Percentiles rank a stretch among this genome's conserved stretches.
Evolutionary conservation across 495 filamentous ascomycete species (phyloP).

Genomic region (Tuber borchii): DNA sequence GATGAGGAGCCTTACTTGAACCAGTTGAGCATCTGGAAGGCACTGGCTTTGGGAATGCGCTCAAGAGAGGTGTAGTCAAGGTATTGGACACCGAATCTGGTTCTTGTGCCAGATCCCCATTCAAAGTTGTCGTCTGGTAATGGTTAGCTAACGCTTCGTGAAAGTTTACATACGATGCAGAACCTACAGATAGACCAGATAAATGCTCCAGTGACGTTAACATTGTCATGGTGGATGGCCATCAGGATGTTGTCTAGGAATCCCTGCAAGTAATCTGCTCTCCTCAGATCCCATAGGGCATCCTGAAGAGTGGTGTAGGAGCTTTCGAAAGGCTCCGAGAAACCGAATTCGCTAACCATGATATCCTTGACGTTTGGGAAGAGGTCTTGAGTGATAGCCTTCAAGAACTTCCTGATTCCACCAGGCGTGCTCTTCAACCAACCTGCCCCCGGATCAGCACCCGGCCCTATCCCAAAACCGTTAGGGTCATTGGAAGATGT

Average conservation of each 20-base stretch:
- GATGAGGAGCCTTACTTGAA: constrained; percentile 37
- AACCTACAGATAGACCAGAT: constrained; percentile 45
- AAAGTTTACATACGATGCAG: not conserved
- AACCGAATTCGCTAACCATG: constrained; percentile 48
- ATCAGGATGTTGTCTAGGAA: constrained; percentile 46
- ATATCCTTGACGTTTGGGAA: constrained; percentile 45
- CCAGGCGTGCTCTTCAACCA: constrained; percentile 46
- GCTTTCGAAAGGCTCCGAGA: constrained; percentile 47
- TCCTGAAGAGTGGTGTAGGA: constrained; percentile 40
- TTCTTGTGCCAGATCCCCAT: constrained; percentile 43
- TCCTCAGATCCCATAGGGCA: constrained; percentile 44
- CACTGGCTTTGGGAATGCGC: constrained; percentile 45
- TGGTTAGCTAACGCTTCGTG: constrained; percentile 13
- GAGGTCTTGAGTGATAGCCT: constrained; percentile 45
- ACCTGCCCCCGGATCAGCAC: constrained; percentile 42
- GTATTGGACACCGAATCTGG: constrained; percentile 47
- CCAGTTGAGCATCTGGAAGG: constrained; percentile 48
- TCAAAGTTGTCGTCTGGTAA: constrained; percentile 46
- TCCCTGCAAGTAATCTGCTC: constrained; percentile 45
- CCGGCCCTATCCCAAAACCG: constrained; percentile 45
- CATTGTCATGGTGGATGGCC: constrained; percentile 41
- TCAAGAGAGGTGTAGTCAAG: constrained; percentile 45
- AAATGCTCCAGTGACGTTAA: constrained; percentile 47
- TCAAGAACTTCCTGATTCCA: constrained; percentile 46
- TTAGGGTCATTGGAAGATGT: constrained; percentile 33